Conservation (phyloP, 2,329 filamentous ascomycete species). For the Penicillium sp. region DNA sequence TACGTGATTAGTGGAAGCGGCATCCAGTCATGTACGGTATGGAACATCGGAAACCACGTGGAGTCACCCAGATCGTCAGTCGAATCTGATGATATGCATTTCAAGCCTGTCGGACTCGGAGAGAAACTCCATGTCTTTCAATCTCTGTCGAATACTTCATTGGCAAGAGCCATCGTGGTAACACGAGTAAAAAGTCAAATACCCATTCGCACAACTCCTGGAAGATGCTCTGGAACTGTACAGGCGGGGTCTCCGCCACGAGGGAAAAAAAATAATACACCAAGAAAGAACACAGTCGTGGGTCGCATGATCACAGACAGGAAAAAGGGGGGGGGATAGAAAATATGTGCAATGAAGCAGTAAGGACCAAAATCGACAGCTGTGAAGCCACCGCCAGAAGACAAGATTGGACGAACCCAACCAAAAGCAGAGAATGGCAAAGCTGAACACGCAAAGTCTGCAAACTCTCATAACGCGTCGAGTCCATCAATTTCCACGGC, state of each 20-base stretch:
- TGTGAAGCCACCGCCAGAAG: too few species aligned
- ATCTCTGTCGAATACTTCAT: neutral
- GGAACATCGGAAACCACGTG: too few species aligned
- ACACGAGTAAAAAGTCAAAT: neutral
- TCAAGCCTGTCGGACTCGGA: too few species aligned
- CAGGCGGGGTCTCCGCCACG: conserved; percentile 1
- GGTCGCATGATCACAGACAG: conserved; percentile 10
- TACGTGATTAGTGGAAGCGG: too few species aligned
- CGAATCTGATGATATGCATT: too few species aligned
- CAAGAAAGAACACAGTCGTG: conserved; percentile 6
- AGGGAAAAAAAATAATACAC: conserved; percentile 2
- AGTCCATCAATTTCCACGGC: conserved; percentile 16
- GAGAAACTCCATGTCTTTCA: neutral
- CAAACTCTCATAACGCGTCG: too few species aligned
- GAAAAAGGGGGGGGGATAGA: neutral
- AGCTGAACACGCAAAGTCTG: too few species aligned
- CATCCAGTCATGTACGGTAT: too few species aligned
- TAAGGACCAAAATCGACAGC: too few species aligned
- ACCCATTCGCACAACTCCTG: neutral
- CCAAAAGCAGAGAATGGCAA: too few species aligned
- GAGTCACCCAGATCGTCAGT: too few species aligned
- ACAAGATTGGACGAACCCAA: too few species aligned
- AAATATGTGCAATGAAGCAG: neutral
- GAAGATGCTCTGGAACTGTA: conserved; percentile 11
- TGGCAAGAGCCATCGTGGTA: neutral